These are phyloP conservation scores for Peribolospora kevripleyi DNA, from an alignment of 768 basidiomycete species.

Conservation along the genomic window DNA sequence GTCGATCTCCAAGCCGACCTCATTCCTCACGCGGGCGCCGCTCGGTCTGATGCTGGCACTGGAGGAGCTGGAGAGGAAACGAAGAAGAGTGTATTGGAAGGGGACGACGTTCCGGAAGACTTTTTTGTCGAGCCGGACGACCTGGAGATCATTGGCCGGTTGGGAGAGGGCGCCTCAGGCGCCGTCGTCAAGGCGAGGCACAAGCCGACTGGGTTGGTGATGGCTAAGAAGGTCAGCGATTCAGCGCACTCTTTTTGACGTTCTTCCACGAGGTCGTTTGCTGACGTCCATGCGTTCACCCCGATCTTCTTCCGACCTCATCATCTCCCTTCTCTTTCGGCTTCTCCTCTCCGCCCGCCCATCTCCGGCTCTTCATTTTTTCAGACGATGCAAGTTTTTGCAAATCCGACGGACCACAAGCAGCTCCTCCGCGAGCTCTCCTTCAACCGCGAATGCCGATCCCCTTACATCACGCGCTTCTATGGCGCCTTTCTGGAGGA, in stretches of 20 bases:
- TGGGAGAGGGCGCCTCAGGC: conserved; percentile 90
- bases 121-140: conserved; percentile 14
- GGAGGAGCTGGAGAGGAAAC: no score
- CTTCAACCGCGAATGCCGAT: conserved; percentile 61
- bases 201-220: conserved; percentile 46
- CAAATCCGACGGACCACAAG: conserved; percentile 47
- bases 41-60: no score
- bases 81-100: no score
- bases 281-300: neutral
- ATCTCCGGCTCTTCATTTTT: neutral
- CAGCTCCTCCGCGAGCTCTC: conserved; percentile 79
- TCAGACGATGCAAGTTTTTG: conserved; percentile 57
- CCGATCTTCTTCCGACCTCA: no score
- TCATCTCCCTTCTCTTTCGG: neutral
- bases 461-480: conserved; percentile 71
- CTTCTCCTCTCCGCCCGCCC: neutral
- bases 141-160: conserved; percentile 47
- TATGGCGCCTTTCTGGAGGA: conserved; percentile 47
- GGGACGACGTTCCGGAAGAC: no score
- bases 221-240: conserved; percentile 53
- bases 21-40: no score
- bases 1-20: no score
- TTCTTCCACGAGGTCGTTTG: neutral
- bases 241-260: no score
- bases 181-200: conserved; percentile 86